A percentile compares a stretch with the other conserved stretches of the same genome.
Conservation (phyloP, 176 grass and related monocot genomes). For the Alopecurus myosuroides region DNA sequence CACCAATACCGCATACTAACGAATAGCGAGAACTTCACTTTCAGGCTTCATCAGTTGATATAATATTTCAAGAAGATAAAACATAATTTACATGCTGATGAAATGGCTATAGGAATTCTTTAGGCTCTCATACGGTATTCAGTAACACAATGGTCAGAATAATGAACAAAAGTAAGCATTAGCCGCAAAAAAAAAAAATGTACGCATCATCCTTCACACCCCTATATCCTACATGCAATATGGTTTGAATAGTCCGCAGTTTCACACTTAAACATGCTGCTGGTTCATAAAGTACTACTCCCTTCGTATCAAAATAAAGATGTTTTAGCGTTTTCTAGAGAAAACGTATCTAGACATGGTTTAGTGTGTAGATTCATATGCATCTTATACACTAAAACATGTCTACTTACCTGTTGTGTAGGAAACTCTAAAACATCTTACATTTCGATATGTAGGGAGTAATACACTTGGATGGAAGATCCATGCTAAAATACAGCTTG, state of each 20-base stretch:
- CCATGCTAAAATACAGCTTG: not conserved
- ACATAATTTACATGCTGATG: not conserved
- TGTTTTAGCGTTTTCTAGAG: too few relatives aligned
- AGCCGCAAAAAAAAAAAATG: not conserved
- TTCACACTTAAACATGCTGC: not conserved
- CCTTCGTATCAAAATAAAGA: too few relatives aligned
- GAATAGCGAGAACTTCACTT: not conserved
- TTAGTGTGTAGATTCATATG: too few relatives aligned
- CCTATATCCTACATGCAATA: not conserved
- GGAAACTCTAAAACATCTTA: too few relatives aligned
- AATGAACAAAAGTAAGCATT: not conserved
- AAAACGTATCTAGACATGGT: too few relatives aligned
- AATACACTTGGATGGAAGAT: not conserved
- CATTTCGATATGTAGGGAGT: too few relatives aligned
- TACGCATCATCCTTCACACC: not conserved
- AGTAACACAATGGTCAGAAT: not conserved
- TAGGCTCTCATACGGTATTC: not conserved
- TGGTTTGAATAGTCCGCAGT: not conserved
- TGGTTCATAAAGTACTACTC: not conserved
- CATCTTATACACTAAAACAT: too few relatives aligned
- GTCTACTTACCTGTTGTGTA: too few relatives aligned
- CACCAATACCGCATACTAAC: not conserved
- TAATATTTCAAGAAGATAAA: not conserved
- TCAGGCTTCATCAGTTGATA: not conserved
- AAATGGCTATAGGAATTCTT: not conserved